phyloP scores from a whole-genome alignment of 176 grass and related monocot species.

The Paspalum vaginatum region DNA sequence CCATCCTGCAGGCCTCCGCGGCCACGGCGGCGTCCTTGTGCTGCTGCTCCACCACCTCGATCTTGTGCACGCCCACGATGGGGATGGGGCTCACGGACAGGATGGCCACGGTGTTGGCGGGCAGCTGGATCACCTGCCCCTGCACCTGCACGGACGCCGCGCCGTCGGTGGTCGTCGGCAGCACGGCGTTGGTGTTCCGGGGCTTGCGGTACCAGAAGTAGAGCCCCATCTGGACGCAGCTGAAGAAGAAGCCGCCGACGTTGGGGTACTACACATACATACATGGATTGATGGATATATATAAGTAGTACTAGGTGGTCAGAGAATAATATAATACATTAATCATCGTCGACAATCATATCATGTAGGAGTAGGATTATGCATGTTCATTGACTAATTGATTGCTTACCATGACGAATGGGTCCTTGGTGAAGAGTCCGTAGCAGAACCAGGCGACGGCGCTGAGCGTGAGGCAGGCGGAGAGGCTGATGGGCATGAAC shows the following conservation, averaged over 20 bases:
- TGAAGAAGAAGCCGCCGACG: constrained; percentile 75
- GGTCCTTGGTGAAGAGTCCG: constrained; percentile 69
- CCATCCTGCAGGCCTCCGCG: constrained; percentile 10
- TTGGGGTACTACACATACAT: constrained; percentile 62
- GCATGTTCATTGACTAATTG: too few relatives aligned
- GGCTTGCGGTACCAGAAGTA: constrained; percentile 73
- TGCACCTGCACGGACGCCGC: neutral
- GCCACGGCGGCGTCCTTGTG: constrained; percentile 7
- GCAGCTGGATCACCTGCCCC: constrained; percentile 51
- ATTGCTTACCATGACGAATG: constrained; percentile 64
- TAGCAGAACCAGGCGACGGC: constrained; percentile 82
- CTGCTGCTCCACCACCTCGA: constrained; percentile 48
- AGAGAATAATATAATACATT: too few relatives aligned
- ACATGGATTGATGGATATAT: too few relatives aligned
- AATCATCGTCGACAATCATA: too few relatives aligned
- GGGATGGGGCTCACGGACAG: constrained; percentile 60
- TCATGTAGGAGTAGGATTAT: too few relatives aligned
- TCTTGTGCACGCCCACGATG: constrained; percentile 65
- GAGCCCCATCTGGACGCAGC: constrained; percentile 74
- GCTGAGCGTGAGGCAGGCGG: constrained; percentile 73
- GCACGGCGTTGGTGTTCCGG: constrained; percentile 25
- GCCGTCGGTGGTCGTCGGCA: constrained; percentile 38
- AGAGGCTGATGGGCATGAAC: constrained; percentile 86
- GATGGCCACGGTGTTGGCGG: constrained; percentile 56
- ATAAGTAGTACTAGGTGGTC: too few relatives aligned